Percentiles rank a stretch among this genome's conserved stretches.
These are phyloP conservation scores for Phytophthora citrophthora DNA, from an alignment of 352 stramenopile genomes.

Conservation along the genomic window DNA sequence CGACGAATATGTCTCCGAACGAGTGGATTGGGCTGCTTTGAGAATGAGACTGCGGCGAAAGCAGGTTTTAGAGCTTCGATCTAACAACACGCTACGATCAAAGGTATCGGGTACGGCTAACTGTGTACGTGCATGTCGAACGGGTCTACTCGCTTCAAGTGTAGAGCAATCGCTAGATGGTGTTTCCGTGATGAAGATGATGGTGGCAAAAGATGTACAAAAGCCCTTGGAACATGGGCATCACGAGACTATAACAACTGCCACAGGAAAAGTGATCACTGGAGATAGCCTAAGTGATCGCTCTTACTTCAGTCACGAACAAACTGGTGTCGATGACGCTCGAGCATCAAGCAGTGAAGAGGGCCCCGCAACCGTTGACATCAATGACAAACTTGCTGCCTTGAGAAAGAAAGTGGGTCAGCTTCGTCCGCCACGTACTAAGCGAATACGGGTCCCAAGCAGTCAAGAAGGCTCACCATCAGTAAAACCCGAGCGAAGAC, in stretches of 20 bases:
- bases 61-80: slow-evolving; percentile 41
- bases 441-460: slow-evolving; percentile 26
- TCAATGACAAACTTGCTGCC: slow-evolving; percentile 56
- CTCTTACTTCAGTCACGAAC: slow-evolving; percentile 39
- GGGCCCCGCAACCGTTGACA: slow-evolving; percentile 27
- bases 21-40: slow-evolving; percentile 58
- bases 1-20: slow-evolving; percentile 59
- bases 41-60: slow-evolving; percentile 44
- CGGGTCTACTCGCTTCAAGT: slow-evolving; percentile 8
- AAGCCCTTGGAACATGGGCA: neutral
- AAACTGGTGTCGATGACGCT: neutral
- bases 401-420: slow-evolving; percentile 70
- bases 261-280: slow-evolving; percentile 7
- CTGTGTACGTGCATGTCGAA: slow-evolving; percentile 3
- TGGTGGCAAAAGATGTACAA: slow-evolving; percentile 18
- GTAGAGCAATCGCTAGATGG: slow-evolving; percentile 47
- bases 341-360: slow-evolving; percentile 7
- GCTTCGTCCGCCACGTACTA: slow-evolving; percentile 51
- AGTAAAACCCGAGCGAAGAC: neutral
- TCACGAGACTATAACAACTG: neutral
- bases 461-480: slow-evolving; percentile 16
- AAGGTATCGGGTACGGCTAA: neutral
- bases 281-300: slow-evolving; percentile 51
- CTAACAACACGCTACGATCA: slow-evolving; percentile 41
- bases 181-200: slow-evolving; percentile 48